Evolutionary conservation across 1,284 basidiomycete species (phyloP).

Genomic region (Pseudozyma sp.): DNA sequence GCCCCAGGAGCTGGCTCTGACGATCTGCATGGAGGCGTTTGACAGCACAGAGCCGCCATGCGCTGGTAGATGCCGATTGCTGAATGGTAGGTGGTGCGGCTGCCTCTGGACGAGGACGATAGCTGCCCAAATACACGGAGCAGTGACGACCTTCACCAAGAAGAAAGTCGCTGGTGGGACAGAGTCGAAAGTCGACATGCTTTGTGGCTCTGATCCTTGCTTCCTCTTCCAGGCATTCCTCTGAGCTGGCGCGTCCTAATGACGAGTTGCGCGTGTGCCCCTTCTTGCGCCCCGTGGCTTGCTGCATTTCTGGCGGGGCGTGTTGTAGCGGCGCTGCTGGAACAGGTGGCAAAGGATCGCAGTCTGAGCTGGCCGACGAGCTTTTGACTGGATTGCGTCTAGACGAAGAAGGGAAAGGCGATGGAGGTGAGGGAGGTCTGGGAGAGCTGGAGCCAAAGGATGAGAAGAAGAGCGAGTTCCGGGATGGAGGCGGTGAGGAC

Average conservation of each 20-base stretch:
- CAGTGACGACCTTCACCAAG: constrained; percentile 66
- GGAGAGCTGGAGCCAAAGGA: constrained; percentile 23
- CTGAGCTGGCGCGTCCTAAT: constrained; percentile 55
- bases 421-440: constrained; percentile 25
- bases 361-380: background rate
- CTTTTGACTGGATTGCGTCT: background rate
- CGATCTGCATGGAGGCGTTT: constrained; percentile 65
- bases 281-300: constrained; percentile 10
- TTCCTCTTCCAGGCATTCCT: constrained; percentile 58
- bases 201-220: constrained; percentile 54
- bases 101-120: constrained; percentile 25
- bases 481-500: constrained; percentile 22
- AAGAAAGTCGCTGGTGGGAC: constrained; percentile 54
- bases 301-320: constrained; percentile 10
- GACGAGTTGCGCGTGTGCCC: constrained; percentile 51
- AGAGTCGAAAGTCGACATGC: constrained; percentile 61
- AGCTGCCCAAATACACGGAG: constrained; percentile 63
- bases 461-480: constrained; percentile 44
- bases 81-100: background rate
- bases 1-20: constrained; percentile 62
- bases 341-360: background rate
- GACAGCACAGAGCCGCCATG: constrained; percentile 65
- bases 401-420: constrained; percentile 10
- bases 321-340: background rate
- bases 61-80: background rate